phyloP scores from a whole-genome alignment of 1,139 yeast species.

The Torulaspora globosa region DNA sequence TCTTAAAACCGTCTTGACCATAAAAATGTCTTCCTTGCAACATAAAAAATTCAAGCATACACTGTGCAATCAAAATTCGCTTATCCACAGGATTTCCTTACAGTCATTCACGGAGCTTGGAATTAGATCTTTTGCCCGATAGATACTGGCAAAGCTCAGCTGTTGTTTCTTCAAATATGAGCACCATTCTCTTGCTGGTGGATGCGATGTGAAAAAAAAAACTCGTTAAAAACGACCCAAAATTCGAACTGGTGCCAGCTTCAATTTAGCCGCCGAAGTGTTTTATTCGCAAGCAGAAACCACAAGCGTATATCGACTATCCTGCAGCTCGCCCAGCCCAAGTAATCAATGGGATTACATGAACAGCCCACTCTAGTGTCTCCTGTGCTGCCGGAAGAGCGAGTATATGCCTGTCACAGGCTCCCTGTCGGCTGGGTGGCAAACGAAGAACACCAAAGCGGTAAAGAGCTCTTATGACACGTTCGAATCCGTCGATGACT shows the following conservation, averaged over 20 bases:
- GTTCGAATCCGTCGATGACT: too few species aligned
- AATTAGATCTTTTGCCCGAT: not conserved
- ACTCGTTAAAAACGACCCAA: not conserved
- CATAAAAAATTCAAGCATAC: slow-evolving; percentile 10
- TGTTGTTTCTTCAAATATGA: not conserved
- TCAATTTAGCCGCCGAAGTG: slow-evolving; percentile 3
- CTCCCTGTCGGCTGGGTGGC: too few species aligned
- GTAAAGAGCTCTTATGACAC: too few species aligned
- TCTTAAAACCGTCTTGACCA: slow-evolving; percentile 8
- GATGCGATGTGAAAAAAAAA: slow-evolving; percentile 4
- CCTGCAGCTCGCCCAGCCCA: not conserved
- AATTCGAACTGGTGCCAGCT: not conserved
- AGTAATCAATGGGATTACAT: too few species aligned
- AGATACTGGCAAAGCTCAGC: not conserved
- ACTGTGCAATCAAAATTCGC: slow-evolving; percentile 2
- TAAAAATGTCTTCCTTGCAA: slow-evolving; percentile 5
- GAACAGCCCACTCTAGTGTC: too few species aligned
- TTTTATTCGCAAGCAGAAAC: not conserved
- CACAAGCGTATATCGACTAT: not conserved
- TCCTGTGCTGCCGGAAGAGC: too few species aligned
- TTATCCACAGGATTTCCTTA: slow-evolving; percentile 1
- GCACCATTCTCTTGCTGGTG: not conserved
- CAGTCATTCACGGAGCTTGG: slow-evolving; percentile 1
- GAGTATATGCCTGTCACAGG: too few species aligned
- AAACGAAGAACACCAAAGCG: too few species aligned